Evolutionary conservation across 129 eudicot genomes (phyloP), one percentile per base, ranked within the genome.

Genomic region (Tagetes erecta): DNA sequence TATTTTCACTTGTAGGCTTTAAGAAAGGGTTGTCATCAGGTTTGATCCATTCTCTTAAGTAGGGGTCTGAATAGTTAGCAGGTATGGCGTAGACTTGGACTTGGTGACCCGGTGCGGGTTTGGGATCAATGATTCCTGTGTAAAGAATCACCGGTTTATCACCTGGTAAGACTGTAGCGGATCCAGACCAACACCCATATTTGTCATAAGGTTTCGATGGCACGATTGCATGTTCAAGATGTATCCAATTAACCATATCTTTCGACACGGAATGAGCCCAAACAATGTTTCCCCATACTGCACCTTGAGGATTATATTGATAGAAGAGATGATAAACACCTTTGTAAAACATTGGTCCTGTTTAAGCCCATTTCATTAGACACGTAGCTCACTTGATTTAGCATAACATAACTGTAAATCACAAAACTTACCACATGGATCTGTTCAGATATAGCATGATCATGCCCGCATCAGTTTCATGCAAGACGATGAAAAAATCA

Each of bases 231-330:
- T 55, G 75, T 20, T 85, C 84, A 5, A 88, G 71, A 68, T 81
- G 74, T 7, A 71, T 78, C 97, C 96, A 91, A 52, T 91, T 88
- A 52, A 91, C 75, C 69, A 86, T 68, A 69, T 91, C 96, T 40
- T 64, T 88, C 3, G 97, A 91, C 1, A 89, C 89, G 0, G 97
- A 88, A 60, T 91, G 97, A 6, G 92, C 97, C 97, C 96, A 91
- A 40, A 91, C 95, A 52, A 88, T 89, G 68, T 89, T 86, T 5
- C 91, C 91, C 96, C 96, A 91, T 2, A 82, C 76, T 12, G 87
- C 88, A 20, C 92, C 95, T 37, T 78, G 79, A 8, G 97, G 97
- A 34, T 91, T 91, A 83, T 91, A 88, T 52, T 91, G 97, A 65
- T 88, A 91, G 78, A 91, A 91, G 3, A 91, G 73, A 76, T 91